Evolutionary conservation across 495 filamentous ascomycete genomes (phyloP).

Genomic region (Penicillium taxi): DNA sequence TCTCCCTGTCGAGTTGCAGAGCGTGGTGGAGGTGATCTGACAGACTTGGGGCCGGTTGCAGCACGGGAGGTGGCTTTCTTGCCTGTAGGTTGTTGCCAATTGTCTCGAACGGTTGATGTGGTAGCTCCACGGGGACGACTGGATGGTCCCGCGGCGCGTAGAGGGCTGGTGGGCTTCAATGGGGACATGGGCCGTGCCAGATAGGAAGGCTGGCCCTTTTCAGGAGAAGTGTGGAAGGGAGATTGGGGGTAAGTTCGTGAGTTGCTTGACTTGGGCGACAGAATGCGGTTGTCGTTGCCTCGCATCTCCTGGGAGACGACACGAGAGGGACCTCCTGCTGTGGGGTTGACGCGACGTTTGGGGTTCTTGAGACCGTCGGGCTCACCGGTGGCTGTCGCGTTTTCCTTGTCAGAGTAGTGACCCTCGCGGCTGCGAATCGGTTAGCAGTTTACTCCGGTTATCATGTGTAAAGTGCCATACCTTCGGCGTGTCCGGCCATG

Average conservation of each 20-base stretch:
- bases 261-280: slow-evolving; percentile 78
- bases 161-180: slow-evolving; percentile 43
- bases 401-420: slow-evolving; percentile 69
- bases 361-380: slow-evolving; percentile 46
- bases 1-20: slow-evolving; percentile 39
- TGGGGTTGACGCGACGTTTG: slow-evolving; percentile 47
- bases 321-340: slow-evolving; percentile 34
- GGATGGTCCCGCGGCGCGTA: slow-evolving; percentile 37
- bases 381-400: slow-evolving; percentile 42
- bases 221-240: slow-evolving; percentile 40
- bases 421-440: slow-evolving; percentile 50
- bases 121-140: slow-evolving; percentile 27
- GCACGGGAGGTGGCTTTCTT: slow-evolving; percentile 27
- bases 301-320: slow-evolving; percentile 43
- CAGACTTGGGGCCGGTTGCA: slow-evolving; percentile 22
- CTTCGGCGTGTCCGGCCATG: slow-evolving; percentile 51
- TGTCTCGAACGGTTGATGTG: slow-evolving; percentile 21
- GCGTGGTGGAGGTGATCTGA: slow-evolving; percentile 29
- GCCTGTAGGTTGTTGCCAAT: slow-evolving; percentile 16
- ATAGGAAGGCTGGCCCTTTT: slow-evolving; percentile 41
- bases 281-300: slow-evolving; percentile 47
- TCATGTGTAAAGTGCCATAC: slow-evolving; percentile 31
- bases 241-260: slow-evolving; percentile 59
- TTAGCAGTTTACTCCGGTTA: slow-evolving; percentile 17
- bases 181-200: slow-evolving; percentile 48